Base-by-base conservation (phyloP, 148 eudicot species). In the Nepenthes mirabilis region DNA sequence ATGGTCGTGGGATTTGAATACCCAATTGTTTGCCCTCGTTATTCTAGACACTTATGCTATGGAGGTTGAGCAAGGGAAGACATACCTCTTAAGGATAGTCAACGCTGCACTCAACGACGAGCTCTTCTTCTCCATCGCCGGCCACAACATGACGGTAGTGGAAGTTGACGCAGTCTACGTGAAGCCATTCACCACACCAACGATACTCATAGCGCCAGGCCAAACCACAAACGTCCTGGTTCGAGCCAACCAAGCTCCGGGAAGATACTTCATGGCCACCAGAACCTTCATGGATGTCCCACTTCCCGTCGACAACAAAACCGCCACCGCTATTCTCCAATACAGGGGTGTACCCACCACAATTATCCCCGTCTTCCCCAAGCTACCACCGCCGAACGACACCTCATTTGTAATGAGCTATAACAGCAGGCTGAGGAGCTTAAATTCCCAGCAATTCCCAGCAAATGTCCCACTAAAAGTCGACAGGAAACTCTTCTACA, bases 221-320 rank as follows among this genome's bases (percentile, higher is more conserved):
- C 88, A 80, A 58, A 83, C 88, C 65, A 83, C 82, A 13, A 82
- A 82, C 49, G 82, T 65, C 14, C 69, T 84, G 9, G n/a, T 84
- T 11, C 55, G 66, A 13, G 75, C 90, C 1, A 32, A 75, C 56
- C 74, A 57, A 1, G 33, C 36, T 47, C 52, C 63, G 11, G 80
- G 83, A 33, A 79, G 79, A 49, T 84, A 79, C 62, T 36, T 71
- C 37, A 58, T 84, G n/a, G 68, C 74, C 0, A 80, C 70, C 10
- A 76, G 83, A 2, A 79, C 86, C 8, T 84, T 84, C 61, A 78
- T 76, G 85, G 86, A 81, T 35, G 62, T 81, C 5, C 90, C 90
- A 1, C 65, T 84, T n/a, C 48, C 71, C 2, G 81, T 84, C 14
- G 90, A 84, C 43, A 84, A 84, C 56, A 37, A n/a, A 9, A 79